A percentile compares a stretch with the other conserved stretches of the same genome.
phyloP scores from a whole-genome alignment of 768 basidiomycete genomes.

The Russula foetens region DNA sequence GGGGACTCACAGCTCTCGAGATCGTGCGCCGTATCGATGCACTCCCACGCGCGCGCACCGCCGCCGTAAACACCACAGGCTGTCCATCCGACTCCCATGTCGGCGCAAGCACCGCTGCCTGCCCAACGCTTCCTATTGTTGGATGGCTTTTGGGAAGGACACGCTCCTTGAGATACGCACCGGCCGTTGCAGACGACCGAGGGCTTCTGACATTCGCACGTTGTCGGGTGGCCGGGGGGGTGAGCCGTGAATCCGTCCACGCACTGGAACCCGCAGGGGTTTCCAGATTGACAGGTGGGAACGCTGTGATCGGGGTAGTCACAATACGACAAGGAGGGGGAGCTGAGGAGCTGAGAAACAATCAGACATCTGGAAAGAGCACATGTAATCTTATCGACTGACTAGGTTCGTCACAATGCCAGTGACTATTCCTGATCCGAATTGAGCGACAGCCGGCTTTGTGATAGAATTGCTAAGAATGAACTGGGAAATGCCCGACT shows the following conservation, averaged over 20 bases:
- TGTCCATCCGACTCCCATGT: conserved; percentile 26
- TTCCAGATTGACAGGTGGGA: conserved; percentile 30
- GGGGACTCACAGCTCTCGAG: conserved; percentile 50
- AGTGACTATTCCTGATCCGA: conserved; percentile 27
- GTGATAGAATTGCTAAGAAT: conserved; percentile 29
- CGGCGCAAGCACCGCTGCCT: conserved; percentile 26
- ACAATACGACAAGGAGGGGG: no score
- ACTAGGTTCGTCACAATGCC: conserved; percentile 32
- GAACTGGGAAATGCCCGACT: conserved; percentile 32
- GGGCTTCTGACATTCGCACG: conserved; percentile 37
- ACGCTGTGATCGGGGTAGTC: conserved; percentile 35
- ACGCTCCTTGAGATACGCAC: conserved; percentile 26
- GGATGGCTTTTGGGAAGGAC: conserved; percentile 24
- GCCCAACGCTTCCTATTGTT: conserved; percentile 21
- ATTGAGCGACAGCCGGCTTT: conserved; percentile 25
- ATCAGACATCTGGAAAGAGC: no score
- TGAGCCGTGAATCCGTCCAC: conserved; percentile 32
- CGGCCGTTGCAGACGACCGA: conserved; percentile 41
- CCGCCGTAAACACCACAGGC: conserved; percentile 40
- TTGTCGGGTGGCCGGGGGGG: conserved; percentile 29
- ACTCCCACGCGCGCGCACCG: conserved; percentile 37
- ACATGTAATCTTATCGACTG: conserved; percentile 10
- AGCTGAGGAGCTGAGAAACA: no score
- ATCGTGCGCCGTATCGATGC: conserved; percentile 38
- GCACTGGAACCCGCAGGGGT: conserved; percentile 41